phyloP scores from a whole-genome alignment of 2,329 filamentous ascomycete species.

The Colletotrichum trifolii region DNA sequence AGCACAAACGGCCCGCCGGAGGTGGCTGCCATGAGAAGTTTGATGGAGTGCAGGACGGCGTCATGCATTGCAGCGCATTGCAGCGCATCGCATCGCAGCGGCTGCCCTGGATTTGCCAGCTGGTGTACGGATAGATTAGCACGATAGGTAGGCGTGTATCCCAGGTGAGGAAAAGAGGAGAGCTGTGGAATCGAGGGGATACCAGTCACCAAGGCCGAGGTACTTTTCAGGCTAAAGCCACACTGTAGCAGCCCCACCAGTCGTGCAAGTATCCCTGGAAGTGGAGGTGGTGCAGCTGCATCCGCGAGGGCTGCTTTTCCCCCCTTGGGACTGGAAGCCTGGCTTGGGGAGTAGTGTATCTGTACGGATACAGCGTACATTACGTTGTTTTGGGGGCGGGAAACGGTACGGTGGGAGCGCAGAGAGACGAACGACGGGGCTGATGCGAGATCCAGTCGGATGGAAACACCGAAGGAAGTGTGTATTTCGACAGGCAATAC shows the following conservation, averaged over 20 bases:
- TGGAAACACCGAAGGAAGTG: too few species aligned
- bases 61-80: slow-evolving; percentile 19
- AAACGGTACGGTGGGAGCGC: neutral
- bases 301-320: neutral
- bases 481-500: too few species aligned
- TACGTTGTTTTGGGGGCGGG: neutral
- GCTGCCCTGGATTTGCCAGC: neutral
- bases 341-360: too few species aligned
- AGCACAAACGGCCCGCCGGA: slow-evolving; percentile 26
- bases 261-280: neutral
- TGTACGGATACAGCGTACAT: too few species aligned
- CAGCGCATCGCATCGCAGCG: slow-evolving; percentile 23
- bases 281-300: neutral
- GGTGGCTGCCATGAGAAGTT: slow-evolving; percentile 6
- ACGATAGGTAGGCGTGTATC: neutral
- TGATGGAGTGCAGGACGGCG: slow-evolving; percentile 24
- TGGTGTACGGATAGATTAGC: neutral
- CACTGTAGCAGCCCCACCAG: neutral
- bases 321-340: too few species aligned
- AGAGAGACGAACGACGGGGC: slow-evolving; percentile 19
- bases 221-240: too few species aligned
- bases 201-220: too few species aligned
- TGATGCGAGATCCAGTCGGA: slow-evolving; percentile 8
- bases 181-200: neutral
- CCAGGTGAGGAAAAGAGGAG: neutral